phyloP scores from a whole-genome alignment of 2,329 filamentous ascomycete genomes.

The Ophiosphaerella narmari region DNA sequence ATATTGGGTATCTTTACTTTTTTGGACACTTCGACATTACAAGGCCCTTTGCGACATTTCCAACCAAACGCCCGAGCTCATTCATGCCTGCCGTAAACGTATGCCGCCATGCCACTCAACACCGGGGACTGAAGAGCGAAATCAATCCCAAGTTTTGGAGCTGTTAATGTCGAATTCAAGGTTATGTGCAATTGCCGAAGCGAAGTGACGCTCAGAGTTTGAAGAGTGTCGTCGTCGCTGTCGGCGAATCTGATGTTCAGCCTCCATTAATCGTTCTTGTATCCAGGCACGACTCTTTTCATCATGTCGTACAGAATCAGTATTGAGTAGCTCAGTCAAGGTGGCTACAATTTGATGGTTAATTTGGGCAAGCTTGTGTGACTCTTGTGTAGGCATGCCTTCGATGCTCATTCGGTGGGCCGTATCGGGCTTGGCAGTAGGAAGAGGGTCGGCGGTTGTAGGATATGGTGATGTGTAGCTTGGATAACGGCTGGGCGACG shows the following conservation, averaged over 20 bases:
- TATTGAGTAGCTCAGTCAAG: constrained; percentile 60
- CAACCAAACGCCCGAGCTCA: constrained; percentile 3
- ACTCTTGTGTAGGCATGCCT: constrained; percentile 46
- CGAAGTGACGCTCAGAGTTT: constrained; percentile 40
- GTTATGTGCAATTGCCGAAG: constrained; percentile 42
- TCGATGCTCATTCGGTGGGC: constrained; percentile 28
- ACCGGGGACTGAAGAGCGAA: not conserved
- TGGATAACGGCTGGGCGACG: constrained; percentile 35
- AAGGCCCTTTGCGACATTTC: constrained; percentile 24
- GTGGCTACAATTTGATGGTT: constrained; percentile 60
- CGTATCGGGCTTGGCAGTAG: constrained; percentile 19
- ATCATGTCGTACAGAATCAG: constrained; percentile 55
- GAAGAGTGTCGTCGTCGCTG: constrained; percentile 48
- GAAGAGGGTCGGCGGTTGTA: constrained; percentile 29
- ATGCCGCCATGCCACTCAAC: not conserved
- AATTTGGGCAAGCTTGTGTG: constrained; percentile 54
- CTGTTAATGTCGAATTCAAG: constrained; percentile 33
- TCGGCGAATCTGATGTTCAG: constrained; percentile 55
- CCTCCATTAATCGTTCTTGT: constrained; percentile 58
- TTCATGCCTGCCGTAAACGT: constrained; percentile 5
- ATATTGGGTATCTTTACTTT: constrained; percentile 31
- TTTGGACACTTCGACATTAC: constrained; percentile 38
- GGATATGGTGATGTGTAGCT: constrained; percentile 30
- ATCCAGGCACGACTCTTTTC: constrained; percentile 54
- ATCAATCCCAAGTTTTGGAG: constrained; percentile 36